Evolutionary conservation across 108 stramenopile genomes (phyloP).

Genomic region (Chaetoceros tenuissimus): DNA sequence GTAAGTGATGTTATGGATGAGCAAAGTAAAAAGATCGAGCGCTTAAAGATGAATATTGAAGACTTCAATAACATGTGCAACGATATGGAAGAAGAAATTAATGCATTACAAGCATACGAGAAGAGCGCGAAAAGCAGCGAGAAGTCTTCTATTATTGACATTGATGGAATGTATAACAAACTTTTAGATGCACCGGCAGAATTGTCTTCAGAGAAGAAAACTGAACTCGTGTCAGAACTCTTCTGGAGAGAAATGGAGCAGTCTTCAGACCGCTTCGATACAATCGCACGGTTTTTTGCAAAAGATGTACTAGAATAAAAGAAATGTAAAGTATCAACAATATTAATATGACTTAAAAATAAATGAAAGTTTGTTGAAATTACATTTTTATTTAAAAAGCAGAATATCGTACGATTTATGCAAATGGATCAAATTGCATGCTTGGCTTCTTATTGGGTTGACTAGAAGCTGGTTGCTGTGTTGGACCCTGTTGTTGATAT

Average conservation of each 20-base stretch:
- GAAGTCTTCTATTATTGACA: conserved; percentile 33
- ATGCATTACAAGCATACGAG: conserved; percentile 28
- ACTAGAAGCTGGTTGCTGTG: too few species aligned
- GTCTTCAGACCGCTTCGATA: conserved; percentile 65
- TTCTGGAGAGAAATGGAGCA: conserved; percentile 83
- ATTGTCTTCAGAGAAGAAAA: conserved; percentile 12
- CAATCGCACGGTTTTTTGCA: conserved; percentile 56
- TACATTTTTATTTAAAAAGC: too few species aligned
- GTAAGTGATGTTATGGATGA: conserved; percentile 72
- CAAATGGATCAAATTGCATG: too few species aligned
- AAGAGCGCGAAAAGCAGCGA: conserved; percentile 3
- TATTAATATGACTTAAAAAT: too few species aligned
- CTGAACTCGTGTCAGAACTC: conserved; percentile 41
- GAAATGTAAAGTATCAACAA: too few species aligned
- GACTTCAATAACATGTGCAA: conserved; percentile 70
- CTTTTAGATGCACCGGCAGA: conserved; percentile 21
- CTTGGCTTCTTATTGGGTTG: too few species aligned
- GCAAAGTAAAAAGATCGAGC: conserved; percentile 48
- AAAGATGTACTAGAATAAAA: conserved; percentile 47
- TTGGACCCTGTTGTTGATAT: too few species aligned
- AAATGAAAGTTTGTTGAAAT: too few species aligned
- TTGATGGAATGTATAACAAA: conserved; percentile 66
- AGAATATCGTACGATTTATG: too few species aligned
- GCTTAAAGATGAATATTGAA: conserved; percentile 56
- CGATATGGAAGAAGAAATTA: conserved; percentile 70